Conservation (phyloP, 768 basidiomycete species). For the Naganishia randhawae region DNA sequence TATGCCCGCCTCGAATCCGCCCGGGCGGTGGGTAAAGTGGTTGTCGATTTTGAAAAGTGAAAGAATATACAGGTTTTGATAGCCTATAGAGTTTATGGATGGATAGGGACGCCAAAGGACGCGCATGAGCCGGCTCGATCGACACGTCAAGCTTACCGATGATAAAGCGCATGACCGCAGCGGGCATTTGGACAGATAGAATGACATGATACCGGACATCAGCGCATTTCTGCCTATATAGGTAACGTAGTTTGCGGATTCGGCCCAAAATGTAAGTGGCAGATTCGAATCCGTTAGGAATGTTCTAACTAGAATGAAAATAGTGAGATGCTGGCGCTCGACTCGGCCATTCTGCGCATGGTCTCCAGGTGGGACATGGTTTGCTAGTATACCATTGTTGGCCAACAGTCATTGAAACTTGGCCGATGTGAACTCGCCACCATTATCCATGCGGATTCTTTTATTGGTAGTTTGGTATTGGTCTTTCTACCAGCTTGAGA, state of each 20-base stretch:
- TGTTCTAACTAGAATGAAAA: constrained; percentile 31
- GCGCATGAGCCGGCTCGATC: too few species aligned
- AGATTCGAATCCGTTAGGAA: constrained; percentile 21
- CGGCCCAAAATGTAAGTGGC: constrained; percentile 29
- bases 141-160: too few species aligned
- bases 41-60: constrained; percentile 52
- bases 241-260: constrained; percentile 28
- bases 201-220: neutral
- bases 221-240: neutral
- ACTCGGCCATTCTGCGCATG: constrained; percentile 34
- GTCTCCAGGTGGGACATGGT: constrained; percentile 25
- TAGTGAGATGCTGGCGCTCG: constrained; percentile 30
- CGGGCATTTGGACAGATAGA: too few species aligned
- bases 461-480: too few species aligned
- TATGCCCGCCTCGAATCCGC: constrained; percentile 62
- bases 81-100: too few species aligned
- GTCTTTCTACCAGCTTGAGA: constrained; percentile 19
- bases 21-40: constrained; percentile 64
- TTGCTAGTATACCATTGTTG: constrained; percentile 9
- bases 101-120: too few species aligned
- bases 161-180: too few species aligned
- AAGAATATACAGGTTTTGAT: neutral
- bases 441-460: too few species aligned
- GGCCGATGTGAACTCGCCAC: constrained; percentile 31
- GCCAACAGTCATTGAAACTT: constrained; percentile 12